These are phyloP conservation scores for Zoysia matrella DNA, from an alignment of 202 grass and related monocot species.

Conservation along the genomic window DNA sequence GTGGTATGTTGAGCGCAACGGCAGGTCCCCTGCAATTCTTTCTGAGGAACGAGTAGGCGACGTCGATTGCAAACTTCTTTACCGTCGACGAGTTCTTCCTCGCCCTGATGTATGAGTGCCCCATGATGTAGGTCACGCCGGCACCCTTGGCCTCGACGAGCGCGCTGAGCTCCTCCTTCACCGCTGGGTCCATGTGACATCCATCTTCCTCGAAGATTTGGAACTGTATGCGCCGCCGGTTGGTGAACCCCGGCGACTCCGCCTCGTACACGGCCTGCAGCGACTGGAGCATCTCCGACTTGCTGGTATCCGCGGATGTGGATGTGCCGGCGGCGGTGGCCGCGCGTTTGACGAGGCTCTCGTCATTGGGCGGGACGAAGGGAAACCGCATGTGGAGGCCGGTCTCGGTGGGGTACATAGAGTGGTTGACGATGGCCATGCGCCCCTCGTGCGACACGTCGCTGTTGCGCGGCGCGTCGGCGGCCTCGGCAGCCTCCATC, in stretches of 20 bases:
- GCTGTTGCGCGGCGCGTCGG: background rate
- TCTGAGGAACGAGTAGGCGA: conserved; percentile 67
- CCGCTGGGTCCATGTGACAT: conserved; percentile 36
- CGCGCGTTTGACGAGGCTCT: conserved; percentile 37
- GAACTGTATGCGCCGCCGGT: conserved; percentile 48
- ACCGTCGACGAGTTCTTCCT: conserved; percentile 64
- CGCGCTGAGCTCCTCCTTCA: conserved; percentile 48
- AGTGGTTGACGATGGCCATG: conserved; percentile 61
- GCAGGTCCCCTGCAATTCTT: conserved; percentile 76
- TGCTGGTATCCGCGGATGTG: background rate
- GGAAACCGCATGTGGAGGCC: conserved; percentile 46
- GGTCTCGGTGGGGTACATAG: conserved; percentile 36
- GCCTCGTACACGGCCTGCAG: conserved; percentile 64
- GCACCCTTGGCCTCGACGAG: conserved; percentile 62
- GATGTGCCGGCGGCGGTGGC: background rate
- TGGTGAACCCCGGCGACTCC: conserved; percentile 52
- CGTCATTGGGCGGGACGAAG: background rate
- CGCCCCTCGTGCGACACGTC: conserved; percentile 52
- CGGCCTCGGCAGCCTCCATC: conserved; percentile 62
- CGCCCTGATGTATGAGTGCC: conserved; percentile 74
- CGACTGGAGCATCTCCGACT: conserved; percentile 58
- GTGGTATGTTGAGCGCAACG: conserved; percentile 68
- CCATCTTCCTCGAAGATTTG: conserved; percentile 44
- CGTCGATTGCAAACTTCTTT: conserved; percentile 70
- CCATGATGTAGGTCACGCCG: conserved; percentile 80